A percentile compares a stretch with the other conserved stretches of the same genome.
These are phyloP conservation scores for Brettanomyces custersianus DNA, from an alignment of 805 yeast species.

Conservation along the genomic window DNA sequence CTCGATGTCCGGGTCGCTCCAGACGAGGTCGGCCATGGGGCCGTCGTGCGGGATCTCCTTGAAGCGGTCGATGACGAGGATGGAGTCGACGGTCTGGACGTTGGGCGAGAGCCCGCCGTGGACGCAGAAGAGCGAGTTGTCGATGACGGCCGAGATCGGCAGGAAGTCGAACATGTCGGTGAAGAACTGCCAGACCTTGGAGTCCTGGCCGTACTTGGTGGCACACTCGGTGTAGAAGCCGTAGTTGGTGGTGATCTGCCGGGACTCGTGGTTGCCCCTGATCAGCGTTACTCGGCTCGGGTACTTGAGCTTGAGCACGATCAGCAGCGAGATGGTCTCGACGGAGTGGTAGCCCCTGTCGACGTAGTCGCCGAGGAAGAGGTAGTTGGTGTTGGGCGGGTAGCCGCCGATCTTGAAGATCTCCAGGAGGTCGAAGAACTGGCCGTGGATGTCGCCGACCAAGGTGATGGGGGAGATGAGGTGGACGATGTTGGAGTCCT, in stretches of 20 bases:
- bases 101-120: conserved; percentile 97
- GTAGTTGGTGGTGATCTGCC: conserved; percentile 94
- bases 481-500: conserved; percentile 82
- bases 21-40: conserved; percentile 97
- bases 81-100: conserved; percentile 89
- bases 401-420: conserved; percentile 90
- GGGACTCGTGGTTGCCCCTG: conserved; percentile 92
- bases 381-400: conserved; percentile 87
- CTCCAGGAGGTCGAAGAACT: conserved; percentile 87
- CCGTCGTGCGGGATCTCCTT: conserved; percentile 98
- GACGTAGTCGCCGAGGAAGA: conserved; percentile 92
- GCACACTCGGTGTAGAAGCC: conserved; percentile 95
- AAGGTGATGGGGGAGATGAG: conserved; percentile 83
- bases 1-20: conserved; percentile 96
- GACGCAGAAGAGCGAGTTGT: conserved; percentile 83
- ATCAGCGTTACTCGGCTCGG: conserved; percentile 77
- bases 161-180: conserved; percentile 91
- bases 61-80: conserved; percentile 81
- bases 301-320: conserved; percentile 77
- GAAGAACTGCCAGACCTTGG: conserved; percentile 77
- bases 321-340: conserved; percentile 79
- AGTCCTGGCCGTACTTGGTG: conserved; percentile 69
- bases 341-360: conserved; percentile 92
- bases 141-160: conserved; percentile 83
- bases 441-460: conserved; percentile 98